Conservation (phyloP, 139 green algal genomes). For the Chlamydomonas sp. region DNA sequence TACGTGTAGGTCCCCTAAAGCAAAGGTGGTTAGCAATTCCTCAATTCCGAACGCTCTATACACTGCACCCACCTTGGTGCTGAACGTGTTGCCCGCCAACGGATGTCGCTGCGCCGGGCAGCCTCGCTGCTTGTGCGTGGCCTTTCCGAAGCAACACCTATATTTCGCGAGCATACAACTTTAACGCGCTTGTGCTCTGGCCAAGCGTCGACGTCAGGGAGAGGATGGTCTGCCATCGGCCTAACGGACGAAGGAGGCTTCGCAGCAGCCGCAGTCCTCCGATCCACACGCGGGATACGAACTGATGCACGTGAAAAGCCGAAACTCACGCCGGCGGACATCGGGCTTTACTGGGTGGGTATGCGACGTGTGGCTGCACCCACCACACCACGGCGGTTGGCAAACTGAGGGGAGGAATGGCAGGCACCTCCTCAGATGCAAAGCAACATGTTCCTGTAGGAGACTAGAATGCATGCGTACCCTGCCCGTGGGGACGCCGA, state of each 20-base stretch:
- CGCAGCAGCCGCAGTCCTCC: background rate
- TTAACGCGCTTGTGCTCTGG: background rate
- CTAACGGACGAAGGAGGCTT: background rate
- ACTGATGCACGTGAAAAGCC: background rate
- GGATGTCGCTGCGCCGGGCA: slow-evolving; percentile 2
- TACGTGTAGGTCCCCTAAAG: no score
- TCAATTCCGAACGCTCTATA: no score
- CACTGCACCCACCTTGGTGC: no score
- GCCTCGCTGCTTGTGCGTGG: background rate
- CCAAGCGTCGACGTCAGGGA: slow-evolving; percentile 14
- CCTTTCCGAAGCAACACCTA: background rate
- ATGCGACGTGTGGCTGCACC: background rate
- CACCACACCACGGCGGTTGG: background rate
- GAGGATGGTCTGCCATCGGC: background rate
- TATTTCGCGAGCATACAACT: background rate
- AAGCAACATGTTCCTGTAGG: no score
- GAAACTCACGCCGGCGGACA: background rate
- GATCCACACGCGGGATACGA: background rate
- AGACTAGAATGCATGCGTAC: no score
- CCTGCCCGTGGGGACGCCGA: no score
- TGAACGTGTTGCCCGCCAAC: background rate
- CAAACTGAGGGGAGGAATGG: background rate
- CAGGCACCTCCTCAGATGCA: background rate
- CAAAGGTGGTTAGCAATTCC: no score
- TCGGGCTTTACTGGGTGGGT: slow-evolving; percentile 2